Conservation (phyloP, 495 filamentous ascomycete genomes). For the Talaromyces liani region DNA sequence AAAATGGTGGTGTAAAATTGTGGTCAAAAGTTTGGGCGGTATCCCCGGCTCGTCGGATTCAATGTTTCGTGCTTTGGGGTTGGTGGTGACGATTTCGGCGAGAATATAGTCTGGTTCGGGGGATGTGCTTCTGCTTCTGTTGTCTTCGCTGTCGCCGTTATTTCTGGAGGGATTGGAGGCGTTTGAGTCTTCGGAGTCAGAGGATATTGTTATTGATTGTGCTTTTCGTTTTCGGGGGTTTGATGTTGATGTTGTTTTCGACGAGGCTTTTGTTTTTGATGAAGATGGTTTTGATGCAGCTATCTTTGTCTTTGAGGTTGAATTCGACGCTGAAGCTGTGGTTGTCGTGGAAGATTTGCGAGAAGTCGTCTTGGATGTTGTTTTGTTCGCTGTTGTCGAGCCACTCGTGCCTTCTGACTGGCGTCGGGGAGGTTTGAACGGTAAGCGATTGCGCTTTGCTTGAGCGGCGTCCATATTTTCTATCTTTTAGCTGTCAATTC, state of each 20-base stretch:
- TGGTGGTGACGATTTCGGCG: slow-evolving; percentile 35
- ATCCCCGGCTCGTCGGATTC: slow-evolving; percentile 46
- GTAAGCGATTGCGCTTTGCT: slow-evolving; percentile 36
- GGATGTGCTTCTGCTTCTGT: slow-evolving; percentile 14
- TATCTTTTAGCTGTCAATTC: not conserved
- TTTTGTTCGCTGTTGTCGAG: slow-evolving; percentile 12
- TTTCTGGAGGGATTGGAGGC: not conserved
- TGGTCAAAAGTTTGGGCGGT: slow-evolving; percentile 64
- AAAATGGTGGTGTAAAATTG: slow-evolving; percentile 73
- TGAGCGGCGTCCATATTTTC: slow-evolving; percentile 26
- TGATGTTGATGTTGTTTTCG: slow-evolving; percentile 11
- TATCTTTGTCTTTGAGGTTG: slow-evolving; percentile 16
- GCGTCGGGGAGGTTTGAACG: slow-evolving; percentile 44
- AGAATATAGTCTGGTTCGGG: slow-evolving; percentile 38
- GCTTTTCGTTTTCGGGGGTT: slow-evolving; percentile 8
- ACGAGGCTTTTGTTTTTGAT: slow-evolving; percentile 6
- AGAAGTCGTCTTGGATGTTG: slow-evolving; percentile 21
- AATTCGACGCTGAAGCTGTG: slow-evolving; percentile 6
- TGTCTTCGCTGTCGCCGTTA: slow-evolving; percentile 8
- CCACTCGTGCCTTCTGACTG: slow-evolving; percentile 19
- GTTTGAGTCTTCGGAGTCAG: not conserved
- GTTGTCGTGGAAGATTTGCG: slow-evolving; percentile 13
- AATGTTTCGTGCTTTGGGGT: slow-evolving; percentile 22
- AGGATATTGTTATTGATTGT: slow-evolving; percentile 7
- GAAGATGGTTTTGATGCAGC: slow-evolving; percentile 17